phyloP scores from a whole-genome alignment of 768 basidiomycete species.

The Termitomyces sp. region DNA sequence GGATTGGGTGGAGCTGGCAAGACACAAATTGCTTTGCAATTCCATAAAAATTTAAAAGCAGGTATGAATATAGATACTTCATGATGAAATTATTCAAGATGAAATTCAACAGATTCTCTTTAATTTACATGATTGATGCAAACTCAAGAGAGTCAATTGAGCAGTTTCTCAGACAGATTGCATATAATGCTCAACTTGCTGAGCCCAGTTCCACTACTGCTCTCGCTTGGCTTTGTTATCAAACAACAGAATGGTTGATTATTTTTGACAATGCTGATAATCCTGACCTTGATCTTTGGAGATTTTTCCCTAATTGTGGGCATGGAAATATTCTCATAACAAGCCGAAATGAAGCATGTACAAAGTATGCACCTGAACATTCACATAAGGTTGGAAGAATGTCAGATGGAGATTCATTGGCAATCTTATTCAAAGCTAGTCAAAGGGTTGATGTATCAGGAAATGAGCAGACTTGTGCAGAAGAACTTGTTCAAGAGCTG shows the following conservation, averaged over 20 bases:
- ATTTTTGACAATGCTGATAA: slow-evolving; percentile 5
- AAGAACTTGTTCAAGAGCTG: slow-evolving; percentile 1
- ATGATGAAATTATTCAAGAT: not conserved
- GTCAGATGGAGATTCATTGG: not conserved
- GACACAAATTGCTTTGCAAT: not conserved
- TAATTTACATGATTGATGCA: not conserved
- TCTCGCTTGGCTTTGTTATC: not conserved
- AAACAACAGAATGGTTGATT: slow-evolving; percentile 1
- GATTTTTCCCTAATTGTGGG: not conserved
- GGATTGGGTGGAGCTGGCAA: not conserved
- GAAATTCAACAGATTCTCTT: not conserved
- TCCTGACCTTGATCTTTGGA: not conserved
- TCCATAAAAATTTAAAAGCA: not conserved
- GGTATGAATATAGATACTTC: not conserved
- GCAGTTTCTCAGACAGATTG: not conserved
- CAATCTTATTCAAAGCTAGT: not conserved
- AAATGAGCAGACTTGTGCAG: not conserved
- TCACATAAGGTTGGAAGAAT: not conserved
- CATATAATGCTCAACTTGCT: not conserved
- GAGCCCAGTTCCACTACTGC: not conserved
- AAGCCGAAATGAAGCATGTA: not conserved
- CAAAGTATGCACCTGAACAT: not conserved
- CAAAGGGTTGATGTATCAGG: not conserved
- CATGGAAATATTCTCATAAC: slow-evolving; percentile 7
- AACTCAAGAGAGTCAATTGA: not conserved